Evolutionary conservation across 495 filamentous ascomycete species (phyloP), one percentile per base, ranked within the genome.

Genomic region (Durotheca rogersii): DNA sequence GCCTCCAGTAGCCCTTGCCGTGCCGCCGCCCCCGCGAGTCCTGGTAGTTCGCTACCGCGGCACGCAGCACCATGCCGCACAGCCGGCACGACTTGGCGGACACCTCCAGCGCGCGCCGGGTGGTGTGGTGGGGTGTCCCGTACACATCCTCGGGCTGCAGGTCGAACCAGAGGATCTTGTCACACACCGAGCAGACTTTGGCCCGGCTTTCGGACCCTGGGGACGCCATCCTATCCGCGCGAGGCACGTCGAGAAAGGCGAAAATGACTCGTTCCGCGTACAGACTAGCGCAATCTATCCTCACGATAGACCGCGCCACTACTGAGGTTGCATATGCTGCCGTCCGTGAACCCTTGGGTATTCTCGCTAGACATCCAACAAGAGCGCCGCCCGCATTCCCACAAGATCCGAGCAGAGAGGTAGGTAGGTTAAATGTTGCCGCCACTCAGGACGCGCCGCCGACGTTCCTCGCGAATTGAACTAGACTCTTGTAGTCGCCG

Each of bases 1-100:
- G 47, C 16, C 42, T 52, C 47, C 42, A 58, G 15, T 52, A 58
- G 3, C 32, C 47, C 25, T 38, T 53, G 9, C 41, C 23, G 17
- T 47, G 17, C 10, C 47, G 35, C n/a, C 41, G 36, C 7, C 40
- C 21, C 6, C 12, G 19, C 14, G 40, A 50, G 23, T 46, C 30
- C 11, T 33, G 9, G 12, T 41, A 43, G 40, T 55, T 53, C 3
- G 55, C n/a, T 23, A 53, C 18, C 5, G 44, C 33, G 3, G 49
- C 40, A 23, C 39, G 44, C 15, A 53, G 40, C 3, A 45, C 20
- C 29, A 59, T 41, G n/a, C n/a, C 14, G 15, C 38, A 46, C 15
- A 46, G 39, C 6, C 11, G 36, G 20, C 50, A 55, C 2, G 40
- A 31, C 10, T 58, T 32, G 1, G 41, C 45, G 10, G 29, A 50